Conservation (phyloP, 257 asterid genomes). For the Solanum virginianum region DNA sequence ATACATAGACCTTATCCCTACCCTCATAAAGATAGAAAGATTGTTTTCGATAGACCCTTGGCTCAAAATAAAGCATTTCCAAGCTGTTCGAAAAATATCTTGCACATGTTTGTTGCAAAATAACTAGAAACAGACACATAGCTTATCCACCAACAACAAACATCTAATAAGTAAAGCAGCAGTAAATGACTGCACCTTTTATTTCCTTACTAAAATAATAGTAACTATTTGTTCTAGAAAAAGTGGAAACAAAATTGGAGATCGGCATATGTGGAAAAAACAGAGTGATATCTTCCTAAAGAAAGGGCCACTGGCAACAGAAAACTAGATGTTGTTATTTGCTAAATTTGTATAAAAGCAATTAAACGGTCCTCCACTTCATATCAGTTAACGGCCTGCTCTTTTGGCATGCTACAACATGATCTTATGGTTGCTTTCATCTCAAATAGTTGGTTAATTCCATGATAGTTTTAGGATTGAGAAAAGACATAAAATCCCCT, state of each 20-base stretch:
- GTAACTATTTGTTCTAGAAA: neutral
- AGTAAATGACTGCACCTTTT: neutral
- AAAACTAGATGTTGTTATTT: neutral
- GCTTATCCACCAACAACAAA: too few species aligned
- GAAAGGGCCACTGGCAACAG: neutral
- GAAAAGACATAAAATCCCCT: too few species aligned
- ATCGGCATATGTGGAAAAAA: neutral
- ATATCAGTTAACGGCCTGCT: neutral
- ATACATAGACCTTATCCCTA: too few species aligned
- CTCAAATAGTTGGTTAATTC: neutral
- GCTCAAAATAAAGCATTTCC: too few species aligned
- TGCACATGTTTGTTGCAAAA: too few species aligned
- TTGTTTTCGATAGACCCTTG: too few species aligned
- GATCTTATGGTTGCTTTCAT: neutral
- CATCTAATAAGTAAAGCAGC: too few species aligned
- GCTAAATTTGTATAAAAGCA: neutral
- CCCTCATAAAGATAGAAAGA: too few species aligned
- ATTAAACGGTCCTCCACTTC: neutral
- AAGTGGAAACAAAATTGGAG: neutral
- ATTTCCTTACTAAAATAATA: neutral
- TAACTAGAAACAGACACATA: too few species aligned
- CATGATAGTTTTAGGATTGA: neutral
- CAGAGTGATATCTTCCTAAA: neutral
- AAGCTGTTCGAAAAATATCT: too few species aligned
- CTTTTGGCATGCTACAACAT: neutral